A percentile compares a stretch with the other conserved stretches of the same genome.
Conservation (phyloP, 805 yeast genomes). For the Metschnikowia santaceciliae region DNA sequence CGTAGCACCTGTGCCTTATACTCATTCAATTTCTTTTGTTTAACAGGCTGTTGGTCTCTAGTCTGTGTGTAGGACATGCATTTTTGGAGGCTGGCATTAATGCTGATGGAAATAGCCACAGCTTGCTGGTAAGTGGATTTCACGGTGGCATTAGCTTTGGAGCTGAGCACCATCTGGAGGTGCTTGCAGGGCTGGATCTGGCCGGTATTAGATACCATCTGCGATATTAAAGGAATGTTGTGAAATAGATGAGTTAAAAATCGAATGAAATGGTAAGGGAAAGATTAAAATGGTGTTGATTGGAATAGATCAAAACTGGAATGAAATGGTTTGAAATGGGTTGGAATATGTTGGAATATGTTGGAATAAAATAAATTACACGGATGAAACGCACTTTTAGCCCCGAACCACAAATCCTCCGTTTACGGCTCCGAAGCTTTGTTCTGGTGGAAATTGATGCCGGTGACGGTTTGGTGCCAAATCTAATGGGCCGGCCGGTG, state of each 20-base stretch:
- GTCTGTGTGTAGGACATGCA: constrained; percentile 24
- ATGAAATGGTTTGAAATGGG: too few species aligned
- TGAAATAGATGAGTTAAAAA: not conserved
- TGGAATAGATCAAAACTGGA: too few species aligned
- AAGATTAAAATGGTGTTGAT: too few species aligned
- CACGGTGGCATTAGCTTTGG: constrained; percentile 48
- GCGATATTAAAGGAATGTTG: too few species aligned
- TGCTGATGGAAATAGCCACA: constrained; percentile 41
- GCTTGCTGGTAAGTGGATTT: constrained; percentile 50
- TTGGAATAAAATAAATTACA: too few species aligned
- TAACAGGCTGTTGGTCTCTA: constrained; percentile 37
- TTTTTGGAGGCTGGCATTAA: constrained; percentile 19
- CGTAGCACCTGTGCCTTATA: constrained; percentile 43
- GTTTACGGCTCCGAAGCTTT: not conserved
- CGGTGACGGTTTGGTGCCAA: not conserved
- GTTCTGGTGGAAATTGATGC: not conserved
- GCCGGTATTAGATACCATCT: constrained; percentile 17
- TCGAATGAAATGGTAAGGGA: too few species aligned
- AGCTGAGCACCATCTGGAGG: constrained; percentile 42
- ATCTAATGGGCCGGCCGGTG: constrained; percentile 1
- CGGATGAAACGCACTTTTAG: too few species aligned
- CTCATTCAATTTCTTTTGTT: constrained; percentile 34
- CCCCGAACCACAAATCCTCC: not conserved
- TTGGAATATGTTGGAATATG: too few species aligned
- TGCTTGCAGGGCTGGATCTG: constrained; percentile 48